These are phyloP conservation scores for Dacryopinax spathularia DNA, from an alignment of 768 basidiomycete genomes.

Conservation along the genomic window DNA sequence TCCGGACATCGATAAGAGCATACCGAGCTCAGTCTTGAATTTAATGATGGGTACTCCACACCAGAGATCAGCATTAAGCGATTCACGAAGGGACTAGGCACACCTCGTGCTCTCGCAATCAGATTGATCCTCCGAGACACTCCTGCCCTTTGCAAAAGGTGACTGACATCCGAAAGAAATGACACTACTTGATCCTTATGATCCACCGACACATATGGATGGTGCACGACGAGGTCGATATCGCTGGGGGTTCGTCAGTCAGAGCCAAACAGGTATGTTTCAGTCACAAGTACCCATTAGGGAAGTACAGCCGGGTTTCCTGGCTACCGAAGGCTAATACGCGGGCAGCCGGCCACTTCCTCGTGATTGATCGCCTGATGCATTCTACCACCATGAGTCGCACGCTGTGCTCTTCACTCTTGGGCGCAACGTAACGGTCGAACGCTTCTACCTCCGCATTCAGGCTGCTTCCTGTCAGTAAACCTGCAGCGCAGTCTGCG, in stretches of 20 bases:
- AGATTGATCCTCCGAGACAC: conserved; percentile 73
- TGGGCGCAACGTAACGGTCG: conserved; percentile 75
- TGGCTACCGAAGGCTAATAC: conserved; percentile 85
- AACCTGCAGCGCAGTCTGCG: conserved; percentile 21
- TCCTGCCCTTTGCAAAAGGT: conserved; percentile 53
- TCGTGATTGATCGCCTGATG: conserved; percentile 49
- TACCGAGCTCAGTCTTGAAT: conserved; percentile 63
- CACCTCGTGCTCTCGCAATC: conserved; percentile 57
- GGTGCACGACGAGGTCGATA: conserved; percentile 88
- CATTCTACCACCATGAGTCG: conserved; percentile 56
- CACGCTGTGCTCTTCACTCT: conserved; percentile 70
- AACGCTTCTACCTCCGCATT: conserved; percentile 79
- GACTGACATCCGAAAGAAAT: conserved; percentile 57
- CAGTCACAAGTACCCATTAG: conserved; percentile 50
- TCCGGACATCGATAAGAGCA: neutral
- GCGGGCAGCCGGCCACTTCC: conserved; percentile 61
- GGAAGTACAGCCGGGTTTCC: conserved; percentile 85
- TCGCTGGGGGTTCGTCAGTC: conserved; percentile 39
- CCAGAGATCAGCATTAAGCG: neutral
- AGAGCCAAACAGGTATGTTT: conserved; percentile 1
- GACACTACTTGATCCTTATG: conserved; percentile 43
- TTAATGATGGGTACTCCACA: conserved; percentile 88
- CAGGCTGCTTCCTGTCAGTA: conserved; percentile 37
- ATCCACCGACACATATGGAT: conserved; percentile 53
- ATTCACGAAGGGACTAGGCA: too few species aligned